Percentiles rank a stretch among this genome's conserved stretches.
phyloP scores from a whole-genome alignment of 768 basidiomycete genomes.

The Amanita molliuscula region DNA sequence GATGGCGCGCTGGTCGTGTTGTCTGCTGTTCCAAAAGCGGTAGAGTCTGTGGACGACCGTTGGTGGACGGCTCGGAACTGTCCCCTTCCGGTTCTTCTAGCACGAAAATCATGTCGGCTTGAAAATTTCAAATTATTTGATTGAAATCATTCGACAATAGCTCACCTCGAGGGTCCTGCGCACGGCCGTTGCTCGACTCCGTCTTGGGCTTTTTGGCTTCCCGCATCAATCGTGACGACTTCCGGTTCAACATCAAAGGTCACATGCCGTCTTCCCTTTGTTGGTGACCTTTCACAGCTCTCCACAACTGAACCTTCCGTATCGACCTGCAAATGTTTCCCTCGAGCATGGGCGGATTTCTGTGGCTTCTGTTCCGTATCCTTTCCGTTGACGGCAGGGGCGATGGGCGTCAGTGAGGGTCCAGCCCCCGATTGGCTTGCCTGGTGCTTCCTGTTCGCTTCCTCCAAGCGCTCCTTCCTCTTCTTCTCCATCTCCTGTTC shows the following conservation, averaged over 20 bases:
- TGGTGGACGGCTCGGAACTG: constrained; percentile 18
- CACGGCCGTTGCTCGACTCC: constrained; percentile 18
- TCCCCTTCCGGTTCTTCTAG: constrained; percentile 59
- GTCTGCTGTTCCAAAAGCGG: constrained; percentile 32
- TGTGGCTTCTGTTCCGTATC: constrained; percentile 11
- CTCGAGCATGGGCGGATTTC: background rate
- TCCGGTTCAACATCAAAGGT: constrained; percentile 63
- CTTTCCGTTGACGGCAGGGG: constrained; percentile 12
- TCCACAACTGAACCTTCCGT: constrained; percentile 6
- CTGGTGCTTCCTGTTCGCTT: constrained; percentile 13
- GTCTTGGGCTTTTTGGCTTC: constrained; percentile 21
- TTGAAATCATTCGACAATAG: constrained; percentile 7
- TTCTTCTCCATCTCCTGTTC: constrained; percentile 33
- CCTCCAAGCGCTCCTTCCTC: constrained; percentile 16
- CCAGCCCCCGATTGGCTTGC: constrained; percentile 12
- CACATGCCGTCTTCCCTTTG: constrained; percentile 55
- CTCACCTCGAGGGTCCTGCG: constrained; percentile 36
- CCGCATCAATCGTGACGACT: constrained; percentile 34
- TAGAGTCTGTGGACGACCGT: constrained; percentile 22
- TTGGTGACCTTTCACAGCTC: constrained; percentile 7
- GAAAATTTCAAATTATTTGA: constrained; percentile 3
- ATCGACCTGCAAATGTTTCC: constrained; percentile 3
- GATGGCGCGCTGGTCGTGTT: constrained; percentile 20
- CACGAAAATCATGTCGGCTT: constrained; percentile 57
- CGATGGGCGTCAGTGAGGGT: constrained; percentile 10